phyloP scores from a whole-genome alignment of 495 filamentous ascomycete genomes.

The Haplographium delicatum region DNA sequence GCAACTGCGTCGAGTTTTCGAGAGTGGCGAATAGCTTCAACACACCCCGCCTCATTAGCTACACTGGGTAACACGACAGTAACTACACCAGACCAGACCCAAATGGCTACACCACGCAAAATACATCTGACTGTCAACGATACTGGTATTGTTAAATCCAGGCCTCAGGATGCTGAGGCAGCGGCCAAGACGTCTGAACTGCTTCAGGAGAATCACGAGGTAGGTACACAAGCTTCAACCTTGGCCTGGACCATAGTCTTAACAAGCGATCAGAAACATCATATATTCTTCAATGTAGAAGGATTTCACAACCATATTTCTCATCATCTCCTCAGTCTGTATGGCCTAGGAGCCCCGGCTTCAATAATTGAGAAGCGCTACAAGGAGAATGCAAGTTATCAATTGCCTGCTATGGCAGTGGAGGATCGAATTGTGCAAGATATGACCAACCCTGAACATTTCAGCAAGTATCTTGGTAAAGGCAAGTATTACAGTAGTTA shows the following conservation, averaged over 20 bases:
- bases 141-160: slow-evolving; percentile 48
- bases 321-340: slow-evolving; percentile 72
- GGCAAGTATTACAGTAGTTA: slow-evolving; percentile 40
- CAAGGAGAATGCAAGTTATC: slow-evolving; percentile 54
- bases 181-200: slow-evolving; percentile 58
- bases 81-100: slow-evolving; percentile 20
- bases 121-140: slow-evolving; percentile 53
- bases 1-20: slow-evolving; percentile 9
- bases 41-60: no score
- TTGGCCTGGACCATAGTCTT: neutral
- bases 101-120: slow-evolving; percentile 61
- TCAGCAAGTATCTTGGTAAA: slow-evolving; percentile 42
- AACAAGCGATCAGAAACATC: slow-evolving; percentile 43
- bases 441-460: slow-evolving; percentile 46
- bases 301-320: slow-evolving; percentile 70
- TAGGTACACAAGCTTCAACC: slow-evolving; percentile 6
- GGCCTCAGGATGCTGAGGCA: slow-evolving; percentile 47
- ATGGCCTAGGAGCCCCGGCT: slow-evolving; percentile 62
- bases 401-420: slow-evolving; percentile 41
- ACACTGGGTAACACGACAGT: no score
- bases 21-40: slow-evolving; percentile 11
- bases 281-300: slow-evolving; percentile 68
- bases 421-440: slow-evolving; percentile 43
- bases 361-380: slow-evolving; percentile 53
- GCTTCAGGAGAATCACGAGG: slow-evolving; percentile 68